Evolutionary conservation across 1,139 yeast species (phyloP).

Genomic region (Taphrina deformans): DNA sequence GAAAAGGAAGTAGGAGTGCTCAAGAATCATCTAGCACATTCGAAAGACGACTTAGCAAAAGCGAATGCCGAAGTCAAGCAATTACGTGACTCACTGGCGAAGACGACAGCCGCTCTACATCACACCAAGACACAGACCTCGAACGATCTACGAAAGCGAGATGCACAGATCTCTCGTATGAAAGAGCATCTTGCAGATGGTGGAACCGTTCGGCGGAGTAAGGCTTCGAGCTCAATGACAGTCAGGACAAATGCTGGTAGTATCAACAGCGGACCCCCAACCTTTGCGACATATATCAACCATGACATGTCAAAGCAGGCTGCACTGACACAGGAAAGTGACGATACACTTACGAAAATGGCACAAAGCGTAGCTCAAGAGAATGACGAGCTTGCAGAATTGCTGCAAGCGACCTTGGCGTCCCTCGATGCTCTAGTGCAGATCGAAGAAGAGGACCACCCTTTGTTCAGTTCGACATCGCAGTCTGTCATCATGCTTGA

Average conservation of each 20-base stretch:
- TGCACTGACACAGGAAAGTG: conserved; percentile 6
- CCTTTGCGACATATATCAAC: not conserved
- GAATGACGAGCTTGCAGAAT: conserved; percentile 26
- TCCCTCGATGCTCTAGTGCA: conserved; percentile 21
- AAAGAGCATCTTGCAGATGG: conserved; percentile 28
- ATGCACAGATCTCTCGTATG: conserved; percentile 21
- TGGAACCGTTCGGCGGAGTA: conserved; percentile 14
- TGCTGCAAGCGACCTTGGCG: conserved; percentile 28
- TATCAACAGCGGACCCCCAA: conserved; percentile 11
- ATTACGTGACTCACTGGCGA: conserved; percentile 2
- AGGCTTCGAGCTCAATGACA: conserved; percentile 5
- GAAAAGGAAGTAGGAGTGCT: conserved; percentile 24
- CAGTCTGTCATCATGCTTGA: conserved; percentile 27
- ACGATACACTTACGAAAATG: conserved; percentile 9
- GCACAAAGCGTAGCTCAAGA: conserved; percentile 23
- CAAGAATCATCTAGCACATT: conserved; percentile 17
- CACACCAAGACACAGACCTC: conserved; percentile 25
- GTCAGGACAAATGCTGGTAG: conserved; percentile 11
- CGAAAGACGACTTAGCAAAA: conserved; percentile 20
- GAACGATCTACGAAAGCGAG: conserved; percentile 25
- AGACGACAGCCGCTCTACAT: conserved; percentile 9
- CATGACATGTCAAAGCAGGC: conserved; percentile 1
- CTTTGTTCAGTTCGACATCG: conserved; percentile 9
- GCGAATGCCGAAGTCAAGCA: conserved; percentile 3
- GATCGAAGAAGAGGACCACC: conserved; percentile 22